These are phyloP conservation scores for Triangularia setosa DNA, from an alignment of 2,329 filamentous ascomycete species.

Conservation along the genomic window DNA sequence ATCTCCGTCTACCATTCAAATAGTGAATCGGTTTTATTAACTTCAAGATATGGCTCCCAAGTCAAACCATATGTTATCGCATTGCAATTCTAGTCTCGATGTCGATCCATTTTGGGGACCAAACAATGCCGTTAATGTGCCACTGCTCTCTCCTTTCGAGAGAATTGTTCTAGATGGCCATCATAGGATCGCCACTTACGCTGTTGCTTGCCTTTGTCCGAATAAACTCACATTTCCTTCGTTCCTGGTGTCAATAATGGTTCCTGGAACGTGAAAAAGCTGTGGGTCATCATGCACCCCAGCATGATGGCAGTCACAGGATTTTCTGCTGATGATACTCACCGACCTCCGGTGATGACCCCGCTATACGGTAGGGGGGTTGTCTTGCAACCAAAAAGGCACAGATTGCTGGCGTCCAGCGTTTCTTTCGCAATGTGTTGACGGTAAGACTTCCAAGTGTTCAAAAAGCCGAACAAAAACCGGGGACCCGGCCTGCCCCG, in stretches of 20 bases:
- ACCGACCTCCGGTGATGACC: conserved; percentile 13
- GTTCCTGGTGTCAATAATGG: not conserved
- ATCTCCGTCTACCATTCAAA: not conserved
- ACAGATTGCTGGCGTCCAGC: not conserved
- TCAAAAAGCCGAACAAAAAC: conserved; percentile 1
- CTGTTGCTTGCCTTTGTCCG: conserved; percentile 5
- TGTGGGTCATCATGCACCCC: not conserved
- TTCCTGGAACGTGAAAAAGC: not conserved
- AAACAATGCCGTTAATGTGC: not conserved
- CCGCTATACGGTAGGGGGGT: not conserved
- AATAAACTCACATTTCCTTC: conserved; percentile 1
- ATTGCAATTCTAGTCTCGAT: not conserved
- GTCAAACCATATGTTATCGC: not conserved
- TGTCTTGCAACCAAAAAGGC: not conserved
- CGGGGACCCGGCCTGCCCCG: conserved; percentile 16
- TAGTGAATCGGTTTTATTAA: too few species aligned
- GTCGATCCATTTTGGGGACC: not conserved
- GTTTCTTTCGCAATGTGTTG: not conserved
- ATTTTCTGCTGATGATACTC: conserved; percentile 22
- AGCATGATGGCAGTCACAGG: conserved; percentile 14
- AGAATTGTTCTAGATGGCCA: conserved; percentile 16
- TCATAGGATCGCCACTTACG: conserved; percentile 6
- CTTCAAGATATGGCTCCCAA: too few species aligned
- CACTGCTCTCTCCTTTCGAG: not conserved
- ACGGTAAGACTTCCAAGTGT: not conserved